Conservation (phyloP, 768 basidiomycete genomes). For the Mycena metata region DNA sequence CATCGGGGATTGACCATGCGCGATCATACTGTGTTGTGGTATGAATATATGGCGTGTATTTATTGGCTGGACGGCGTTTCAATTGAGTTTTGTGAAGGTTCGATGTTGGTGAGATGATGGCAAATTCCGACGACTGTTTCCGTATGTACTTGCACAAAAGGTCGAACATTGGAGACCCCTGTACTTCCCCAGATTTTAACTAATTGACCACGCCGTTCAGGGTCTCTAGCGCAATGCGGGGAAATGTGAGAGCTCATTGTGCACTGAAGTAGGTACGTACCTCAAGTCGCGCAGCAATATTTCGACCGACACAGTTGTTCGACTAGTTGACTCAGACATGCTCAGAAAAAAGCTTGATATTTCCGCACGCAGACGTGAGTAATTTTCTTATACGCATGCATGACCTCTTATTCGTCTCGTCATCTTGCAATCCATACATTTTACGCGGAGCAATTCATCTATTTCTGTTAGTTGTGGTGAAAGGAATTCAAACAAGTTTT, state of each 20-base stretch:
- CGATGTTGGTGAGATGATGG: constrained; percentile 16
- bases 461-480: constrained; percentile 20
- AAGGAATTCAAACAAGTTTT: constrained; percentile 14
- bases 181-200: constrained; percentile 18
- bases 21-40: constrained; percentile 18
- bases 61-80: constrained; percentile 15
- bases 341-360: constrained; percentile 20
- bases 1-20: constrained; percentile 19
- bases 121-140: constrained; percentile 16
- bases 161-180: constrained; percentile 18
- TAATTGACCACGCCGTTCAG: constrained; percentile 17
- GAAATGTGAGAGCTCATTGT: constrained; percentile 11
- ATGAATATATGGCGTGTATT: constrained; percentile 19
- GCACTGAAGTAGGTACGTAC: constrained; percentile 16
- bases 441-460: constrained; percentile 17
- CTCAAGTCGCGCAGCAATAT: constrained; percentile 20
- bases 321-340: constrained; percentile 18
- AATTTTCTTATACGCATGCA: constrained; percentile 20
- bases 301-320: constrained; percentile 15
- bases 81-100: constrained; percentile 20
- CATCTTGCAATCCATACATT: constrained; percentile 23
- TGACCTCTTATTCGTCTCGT: constrained; percentile 18
- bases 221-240: constrained; percentile 17
- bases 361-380: constrained; percentile 19
- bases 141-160: constrained; percentile 16